A percentile compares a stretch with the other conserved stretches of the same genome.
Evolutionary conservation across 805 yeast genomes (phyloP).

Genomic region (Yarrowia sp.): DNA sequence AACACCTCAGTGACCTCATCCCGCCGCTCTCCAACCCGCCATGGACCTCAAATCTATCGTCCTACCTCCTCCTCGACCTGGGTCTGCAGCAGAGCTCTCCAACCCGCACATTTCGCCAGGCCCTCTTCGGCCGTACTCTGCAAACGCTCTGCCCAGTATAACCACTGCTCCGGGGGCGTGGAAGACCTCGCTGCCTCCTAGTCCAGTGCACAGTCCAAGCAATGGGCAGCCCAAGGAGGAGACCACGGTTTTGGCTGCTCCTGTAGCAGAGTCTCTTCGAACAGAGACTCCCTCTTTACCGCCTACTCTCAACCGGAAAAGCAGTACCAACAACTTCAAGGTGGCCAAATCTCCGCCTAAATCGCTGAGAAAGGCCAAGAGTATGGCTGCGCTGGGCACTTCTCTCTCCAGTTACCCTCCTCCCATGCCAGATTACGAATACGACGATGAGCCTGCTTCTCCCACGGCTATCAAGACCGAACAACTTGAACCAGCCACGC

Average conservation of each 20-base stretch:
- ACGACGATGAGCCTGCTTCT: conserved; percentile 5
- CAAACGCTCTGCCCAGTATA: conserved; percentile 18
- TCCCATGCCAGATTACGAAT: conserved; percentile 14
- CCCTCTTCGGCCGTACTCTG: conserved; percentile 15
- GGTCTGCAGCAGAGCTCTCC: conserved; percentile 10
- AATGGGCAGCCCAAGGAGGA: neutral
- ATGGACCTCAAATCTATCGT: conserved; percentile 26
- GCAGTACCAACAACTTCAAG: conserved; percentile 3
- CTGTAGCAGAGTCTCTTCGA: too few relatives aligned
- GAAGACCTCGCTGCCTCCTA: conserved; percentile 9
- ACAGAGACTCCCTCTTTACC: neutral
- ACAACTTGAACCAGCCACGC: conserved; percentile 16
- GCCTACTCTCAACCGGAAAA: conserved; percentile 10
- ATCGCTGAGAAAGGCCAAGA: conserved; percentile 24
- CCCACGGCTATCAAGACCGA: conserved; percentile 21
- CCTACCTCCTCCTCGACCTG: conserved; percentile 24
- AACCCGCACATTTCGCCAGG: conserved; percentile 2
- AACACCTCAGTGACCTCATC: neutral
- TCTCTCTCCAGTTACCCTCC: neutral
- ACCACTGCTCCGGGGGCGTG: conserved; percentile 7
- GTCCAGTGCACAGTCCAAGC: conserved; percentile 10
- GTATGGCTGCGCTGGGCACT: conserved; percentile 9
- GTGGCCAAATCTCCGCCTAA: conserved; percentile 19
- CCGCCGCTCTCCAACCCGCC: too few relatives aligned
- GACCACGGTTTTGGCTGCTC: neutral